Evolutionary conservation across 148 eudicot species (phyloP).

Genomic region (Rhododendron henanense): DNA sequence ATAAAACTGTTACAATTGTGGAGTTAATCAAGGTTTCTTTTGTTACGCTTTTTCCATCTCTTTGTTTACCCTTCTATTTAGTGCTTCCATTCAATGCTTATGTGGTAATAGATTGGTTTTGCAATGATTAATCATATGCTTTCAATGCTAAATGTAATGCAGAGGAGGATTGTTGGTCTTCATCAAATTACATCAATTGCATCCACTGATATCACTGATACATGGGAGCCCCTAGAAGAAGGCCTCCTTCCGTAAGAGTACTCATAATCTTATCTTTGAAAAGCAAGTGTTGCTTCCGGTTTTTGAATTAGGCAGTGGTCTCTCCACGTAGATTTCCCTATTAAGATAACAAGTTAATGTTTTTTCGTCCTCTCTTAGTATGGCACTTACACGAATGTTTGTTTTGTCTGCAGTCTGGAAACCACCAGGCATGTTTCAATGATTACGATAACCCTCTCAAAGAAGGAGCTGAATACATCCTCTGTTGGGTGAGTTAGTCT

Average conservation of each 20-base stretch:
- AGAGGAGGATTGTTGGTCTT: conserved; percentile 96
- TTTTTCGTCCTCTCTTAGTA: neutral
- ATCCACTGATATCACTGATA: conserved; percentile 90
- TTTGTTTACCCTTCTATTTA: neutral
- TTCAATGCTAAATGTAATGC: conserved; percentile 17
- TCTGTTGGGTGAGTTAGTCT: conserved; percentile 59
- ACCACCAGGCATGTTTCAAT: conserved; percentile 96
- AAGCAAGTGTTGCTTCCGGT: neutral
- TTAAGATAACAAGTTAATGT: neutral
- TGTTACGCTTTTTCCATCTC: neutral
- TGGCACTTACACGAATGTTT: neutral
- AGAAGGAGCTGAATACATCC: conserved; percentile 56
- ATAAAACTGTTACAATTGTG: conserved; percentile 96
- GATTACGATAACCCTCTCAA: conserved; percentile 84
- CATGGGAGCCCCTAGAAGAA: conserved; percentile 98
- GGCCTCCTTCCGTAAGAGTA: conserved; percentile 86
- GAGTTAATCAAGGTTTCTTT: conserved; percentile 82
- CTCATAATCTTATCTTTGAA: neutral
- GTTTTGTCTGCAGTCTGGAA: conserved; percentile 56
- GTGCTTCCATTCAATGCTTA: neutral
- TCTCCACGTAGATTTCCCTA: neutral
- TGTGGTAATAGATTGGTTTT: neutral
- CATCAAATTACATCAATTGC: conserved; percentile 88
- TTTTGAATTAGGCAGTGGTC: neutral
- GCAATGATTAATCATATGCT: neutral